Evolutionary conservation across 2,329 filamentous ascomycete genomes (phyloP), one percentile per base, ranked within the genome.

Genomic region (Colletotrichum horii): DNA sequence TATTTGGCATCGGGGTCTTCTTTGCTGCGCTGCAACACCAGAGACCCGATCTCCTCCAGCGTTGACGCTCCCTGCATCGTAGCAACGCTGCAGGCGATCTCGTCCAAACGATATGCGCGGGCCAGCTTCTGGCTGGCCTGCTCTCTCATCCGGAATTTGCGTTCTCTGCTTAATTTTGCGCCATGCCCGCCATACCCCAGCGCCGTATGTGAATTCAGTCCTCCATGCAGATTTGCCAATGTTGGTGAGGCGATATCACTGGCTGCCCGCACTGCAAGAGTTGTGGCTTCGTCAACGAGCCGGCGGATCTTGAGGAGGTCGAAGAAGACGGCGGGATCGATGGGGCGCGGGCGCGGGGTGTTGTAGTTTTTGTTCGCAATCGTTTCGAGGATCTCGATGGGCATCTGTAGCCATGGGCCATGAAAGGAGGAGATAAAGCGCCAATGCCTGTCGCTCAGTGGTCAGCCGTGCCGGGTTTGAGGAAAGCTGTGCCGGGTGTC

Each of bases 401-500:
- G 94, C 72, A 96, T 88, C 83, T 95, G 93, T 16, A 96, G 90
- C 95, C 95, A 97, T 79, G 94, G 93, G 28, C 95, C 95, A 81
- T 96, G 93, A 81, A 95, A 97, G 32, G 93, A 94, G 26, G 94
- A 96, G 75, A 97, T 96, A 83, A 95, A 95, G 78, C 93, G 91
- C 95, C 94, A 96, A 85, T 96, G 94, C 83, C 95, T 96, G 68
- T 38, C 66, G 11, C 28, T 38, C 69, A 71, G 65, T 70, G 66
- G 76, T 80, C 61, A 77, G 56, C 32, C 65, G 79, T 66, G n/a
- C 32, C 58, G 36, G 22, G 38, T 32, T 16, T 60, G 16, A 66
- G 11, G 15, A 24, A 24, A n/a, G 32, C n/a, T 30, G 22, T 16
- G 28, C 16, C 14, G 3, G 36, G 6, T 43, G 32, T 60, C 34